Evolutionary conservation across 306 rosid genomes (phyloP), one percentile per base, ranked within the genome.

Genomic region (Echinosophora koreensis): DNA sequence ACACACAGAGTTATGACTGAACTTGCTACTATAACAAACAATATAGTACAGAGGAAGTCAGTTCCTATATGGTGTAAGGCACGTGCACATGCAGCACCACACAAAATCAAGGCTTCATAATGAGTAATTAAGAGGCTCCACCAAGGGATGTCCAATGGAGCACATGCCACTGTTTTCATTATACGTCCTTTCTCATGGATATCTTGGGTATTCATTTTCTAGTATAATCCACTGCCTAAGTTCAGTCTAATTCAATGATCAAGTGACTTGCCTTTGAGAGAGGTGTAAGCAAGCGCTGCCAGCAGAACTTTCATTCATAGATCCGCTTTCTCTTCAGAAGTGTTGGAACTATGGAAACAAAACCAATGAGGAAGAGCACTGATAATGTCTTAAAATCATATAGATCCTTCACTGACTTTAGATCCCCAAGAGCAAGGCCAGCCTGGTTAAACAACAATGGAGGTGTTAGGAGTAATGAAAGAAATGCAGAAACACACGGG

Each of bases 401-500:
- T 57, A 95, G 88, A 77, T 95, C 98, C 86, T 88, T 95, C 75
- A 95, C 86, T 16, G 98, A 95, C 78, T 89, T 90, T 35, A 95
- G 90, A 89, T 95, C 98, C 77, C 97, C 98, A 7, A 95, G 98
- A 73, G 98, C 97, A 83, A 91, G 98, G 70, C 98, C 98, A 65
- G 98, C 98, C 98, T 95, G 82, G 69, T 71, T 73, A 77, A 54
- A 79, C 77, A 83, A 66, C 51, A 69, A 82, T 37, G 8, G 66
- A 75, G 32, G 66, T 11, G 60, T 66, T 30, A 69, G 41, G 72
- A 80, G 61, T 35, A 12, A 68, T 44, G 27, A 49, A 66, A 28
- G 28, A 17, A 74, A 5, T 9, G 38, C 49, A 54, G 51, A 22
- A 22, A 22, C 22, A 22, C 22, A 22, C 22, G 1, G 22, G 22